Evolutionary conservation across 805 yeast species (phyloP), one percentile per base, ranked within the genome.

Genomic region (Pichia gijzeniarum): DNA sequence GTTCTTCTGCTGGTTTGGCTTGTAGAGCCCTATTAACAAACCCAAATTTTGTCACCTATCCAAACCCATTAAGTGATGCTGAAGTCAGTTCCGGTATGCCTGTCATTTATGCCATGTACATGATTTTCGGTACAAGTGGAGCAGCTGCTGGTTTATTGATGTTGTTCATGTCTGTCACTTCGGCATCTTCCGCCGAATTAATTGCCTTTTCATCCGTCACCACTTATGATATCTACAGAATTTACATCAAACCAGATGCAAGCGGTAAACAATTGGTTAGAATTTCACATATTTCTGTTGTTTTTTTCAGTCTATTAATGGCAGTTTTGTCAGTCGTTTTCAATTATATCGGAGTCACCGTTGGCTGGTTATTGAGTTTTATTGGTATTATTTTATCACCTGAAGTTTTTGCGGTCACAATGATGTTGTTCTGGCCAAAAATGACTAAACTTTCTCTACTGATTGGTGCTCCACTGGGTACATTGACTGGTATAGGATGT

Each of bases 401-500:
- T 3, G 71, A 62, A 41, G 69, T 63, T 13, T 49, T 56, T 30
- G 61, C 67, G 4, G 58, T 59, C 43, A 57, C 64, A 13, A 49
- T 61, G 21, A 63, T 72, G 3, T 56, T 71, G 48, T 63, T 70
- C 41, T 72, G 68, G 68, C 51, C 48, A 16, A 55, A 55, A 31
- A 52, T 61, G 62, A 52, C 66, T 13, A 54, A 53, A 32, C 35
- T 36, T 16, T 50, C 57, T 9, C 39, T 63, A 17, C 2, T 62
- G 1, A 54, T 63, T 56, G 77, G 74, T 52, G 70, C 73, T 48
- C 66, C 80, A 9, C 67, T 76, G 69, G 74, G 74, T 45, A 72
- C 77, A 1, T 71, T 77, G 21, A 73, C 77, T 48, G 76, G 75
- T 35, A 71, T 76, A 48, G 79, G 74, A 1, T 69, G 74, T 38